Base-by-base conservation (phyloP, 176 grass and related monocot genomes). In the Raddia guianensis region DNA sequence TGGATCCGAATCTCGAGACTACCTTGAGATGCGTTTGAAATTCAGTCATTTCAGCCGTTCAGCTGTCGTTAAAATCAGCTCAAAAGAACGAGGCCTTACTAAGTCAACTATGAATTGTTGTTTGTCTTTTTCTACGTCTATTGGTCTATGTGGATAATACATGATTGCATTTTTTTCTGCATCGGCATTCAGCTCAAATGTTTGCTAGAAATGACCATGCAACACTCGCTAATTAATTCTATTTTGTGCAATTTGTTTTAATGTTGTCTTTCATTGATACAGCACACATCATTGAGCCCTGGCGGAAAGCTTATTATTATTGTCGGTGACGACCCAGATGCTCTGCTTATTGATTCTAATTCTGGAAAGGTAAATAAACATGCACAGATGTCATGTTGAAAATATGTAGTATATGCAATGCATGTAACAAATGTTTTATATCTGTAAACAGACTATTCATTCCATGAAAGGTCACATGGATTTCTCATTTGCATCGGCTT, bases 271-370 rank as follows among this genome's bases (percentile, higher is more conserved):
- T 66, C 58, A 43, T 88, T 68, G 78, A 69, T 49, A 18, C 89
- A 97, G 91, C 91, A 91, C 86, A 97, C 89, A 35, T 97, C 94
- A 80, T 74, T 97, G 66, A 97, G 91, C 73, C 91, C 91, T 58
- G 87, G 93, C 46, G 84, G 94, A 63, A 97, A 93, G 75, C 78
- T 91, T 78, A 53, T 90, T 76, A 46, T 82, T 6, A 72, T 97
- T 68, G 91, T 93, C 14, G 94, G 94, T 53, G 91, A 97, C 19
- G 75, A 91, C 55, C 83, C 88, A 74, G 89, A 97, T 52, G 83
- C 81, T 77, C 80, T 97, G 66, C 70, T 97, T 67, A 79, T 89
- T 80, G 94, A 97, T 91, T 74, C 89, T 90, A 85, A 90, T 86
- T 89, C 91, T 37, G 94, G 91, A 80, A 93, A 97, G 91, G 94